Percentiles rank a stretch among this genome's conserved stretches.
Evolutionary conservation across 257 asterid genomes (phyloP).

Genomic region (Solanum raphanifolium): DNA sequence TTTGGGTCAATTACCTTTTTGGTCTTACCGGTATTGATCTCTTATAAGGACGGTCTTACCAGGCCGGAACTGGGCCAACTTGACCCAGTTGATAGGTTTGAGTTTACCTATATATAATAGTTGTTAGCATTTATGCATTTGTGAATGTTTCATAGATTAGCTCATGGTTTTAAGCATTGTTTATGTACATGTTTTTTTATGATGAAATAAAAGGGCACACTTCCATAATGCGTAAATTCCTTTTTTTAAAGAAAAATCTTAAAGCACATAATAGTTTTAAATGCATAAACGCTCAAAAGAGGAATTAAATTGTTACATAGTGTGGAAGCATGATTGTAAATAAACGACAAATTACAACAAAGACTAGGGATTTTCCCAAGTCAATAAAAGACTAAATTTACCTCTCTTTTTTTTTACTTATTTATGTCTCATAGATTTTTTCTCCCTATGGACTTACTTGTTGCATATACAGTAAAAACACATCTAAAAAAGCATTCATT

Average conservation of each 20-base stretch:
- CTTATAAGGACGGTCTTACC: not conserved
- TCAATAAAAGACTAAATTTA: not conserved
- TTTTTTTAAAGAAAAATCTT: not conserved
- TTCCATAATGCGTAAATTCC: not conserved
- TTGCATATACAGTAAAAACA: not conserved
- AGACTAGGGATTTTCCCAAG: not conserved
- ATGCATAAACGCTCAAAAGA: not conserved
- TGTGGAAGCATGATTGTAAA: not conserved
- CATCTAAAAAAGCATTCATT: not conserved
- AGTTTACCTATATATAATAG: slow-evolving; percentile 17
- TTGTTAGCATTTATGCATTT: not conserved
- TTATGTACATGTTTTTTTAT: not conserved
- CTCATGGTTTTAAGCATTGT: not conserved
- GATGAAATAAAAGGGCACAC: not conserved
- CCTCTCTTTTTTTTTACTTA: not conserved
- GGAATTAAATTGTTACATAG: not conserved
- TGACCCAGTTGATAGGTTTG: slow-evolving; percentile 18
- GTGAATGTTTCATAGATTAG: not conserved
- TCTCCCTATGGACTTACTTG: not conserved
- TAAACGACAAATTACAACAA: not conserved
- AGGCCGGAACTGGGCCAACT: not conserved
- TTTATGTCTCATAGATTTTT: not conserved
- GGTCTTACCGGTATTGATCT: not conserved
- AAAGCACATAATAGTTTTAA: not conserved
- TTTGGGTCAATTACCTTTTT: not conserved